Conservation (phyloP, 768 basidiomycete genomes). For the Hygrophoropsis aurantiaca region DNA sequence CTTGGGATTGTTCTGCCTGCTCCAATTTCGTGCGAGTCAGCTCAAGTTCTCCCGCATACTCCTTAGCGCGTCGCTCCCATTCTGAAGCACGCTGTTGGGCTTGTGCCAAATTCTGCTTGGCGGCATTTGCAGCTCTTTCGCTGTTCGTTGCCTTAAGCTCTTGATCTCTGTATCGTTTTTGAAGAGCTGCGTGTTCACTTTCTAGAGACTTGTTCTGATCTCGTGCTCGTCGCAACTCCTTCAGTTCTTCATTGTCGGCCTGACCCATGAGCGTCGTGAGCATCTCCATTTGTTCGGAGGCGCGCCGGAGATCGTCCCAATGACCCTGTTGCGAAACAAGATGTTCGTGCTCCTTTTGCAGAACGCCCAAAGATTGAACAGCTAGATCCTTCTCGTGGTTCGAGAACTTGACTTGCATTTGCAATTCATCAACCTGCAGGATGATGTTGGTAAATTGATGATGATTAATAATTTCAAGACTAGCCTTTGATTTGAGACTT, state of each 20-base stretch:
- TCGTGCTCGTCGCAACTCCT: conserved; percentile 65
- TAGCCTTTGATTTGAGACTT: conserved; percentile 58
- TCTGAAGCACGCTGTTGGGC: conserved; percentile 78
- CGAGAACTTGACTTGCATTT: conserved; percentile 54
- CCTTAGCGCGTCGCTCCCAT: conserved; percentile 79
- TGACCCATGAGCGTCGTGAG: conserved; percentile 62
- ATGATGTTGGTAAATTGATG: conserved; percentile 4
- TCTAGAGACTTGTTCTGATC: conserved; percentile 62
- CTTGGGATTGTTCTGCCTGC: conserved; percentile 60
- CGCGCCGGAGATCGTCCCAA: conserved; percentile 74
- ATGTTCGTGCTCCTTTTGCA: conserved; percentile 63
- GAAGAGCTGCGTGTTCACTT: conserved; percentile 61
- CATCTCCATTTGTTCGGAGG: conserved; percentile 70
- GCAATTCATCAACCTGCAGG: conserved; percentile 57
- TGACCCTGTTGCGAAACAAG: conserved; percentile 64
- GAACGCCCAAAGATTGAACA: conserved; percentile 44
- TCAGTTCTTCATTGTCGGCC: conserved; percentile 68
- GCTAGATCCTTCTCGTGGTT: conserved; percentile 65
- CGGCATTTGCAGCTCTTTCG: conserved; percentile 57
- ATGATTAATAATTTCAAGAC: conserved; percentile 14
- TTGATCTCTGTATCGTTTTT: conserved; percentile 72
- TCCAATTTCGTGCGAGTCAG: conserved; percentile 60
- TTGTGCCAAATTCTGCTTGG: conserved; percentile 64
- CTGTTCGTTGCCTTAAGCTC: conserved; percentile 60
- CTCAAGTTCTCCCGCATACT: conserved; percentile 65